A percentile compares a stretch with the other conserved stretches of the same genome.
Evolutionary conservation across 1,284 basidiomycete genomes (phyloP).

Genomic region (Flammula alnicola): DNA sequence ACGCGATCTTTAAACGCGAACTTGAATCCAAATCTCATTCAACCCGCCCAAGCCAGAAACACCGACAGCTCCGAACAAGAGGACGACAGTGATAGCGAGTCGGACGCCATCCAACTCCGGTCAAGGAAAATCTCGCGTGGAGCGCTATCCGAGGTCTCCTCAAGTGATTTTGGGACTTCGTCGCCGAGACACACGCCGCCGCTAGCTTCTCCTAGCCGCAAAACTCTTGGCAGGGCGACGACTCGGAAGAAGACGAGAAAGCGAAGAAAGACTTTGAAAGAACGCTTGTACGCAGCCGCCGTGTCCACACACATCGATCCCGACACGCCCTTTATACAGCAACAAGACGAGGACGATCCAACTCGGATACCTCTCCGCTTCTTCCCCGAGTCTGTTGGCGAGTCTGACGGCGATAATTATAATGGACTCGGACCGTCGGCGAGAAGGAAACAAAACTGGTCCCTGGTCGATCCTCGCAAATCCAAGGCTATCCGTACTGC

Average conservation of each 20-base stretch:
- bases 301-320: slow-evolving; percentile 28
- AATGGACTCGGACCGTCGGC: no score
- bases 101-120: no score
- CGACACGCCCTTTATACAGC: slow-evolving; percentile 22
- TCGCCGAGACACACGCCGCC: no score
- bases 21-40: neutral
- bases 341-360: slow-evolving; percentile 10
- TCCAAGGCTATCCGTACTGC: slow-evolving; percentile 27
- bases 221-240: no score
- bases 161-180: no score
- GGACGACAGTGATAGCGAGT: no score
- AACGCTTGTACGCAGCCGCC: slow-evolving; percentile 32
- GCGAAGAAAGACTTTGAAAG: slow-evolving; percentile 20
- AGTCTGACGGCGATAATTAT: no score
- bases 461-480: slow-evolving; percentile 33
- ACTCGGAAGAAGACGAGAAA: slow-evolving; percentile 10
- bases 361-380: slow-evolving; percentile 26
- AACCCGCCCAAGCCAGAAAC: neutral
- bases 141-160: no score
- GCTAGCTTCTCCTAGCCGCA: no score
- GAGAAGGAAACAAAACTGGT: slow-evolving; percentile 11
- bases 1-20: neutral
- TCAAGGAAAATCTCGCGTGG: no score
- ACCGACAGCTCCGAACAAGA: no score
- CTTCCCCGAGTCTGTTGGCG: slow-evolving; percentile 11